These are phyloP conservation scores for Kodamaea jinghongensis DNA, from an alignment of 805 yeast genomes.

Conservation along the genomic window DNA sequence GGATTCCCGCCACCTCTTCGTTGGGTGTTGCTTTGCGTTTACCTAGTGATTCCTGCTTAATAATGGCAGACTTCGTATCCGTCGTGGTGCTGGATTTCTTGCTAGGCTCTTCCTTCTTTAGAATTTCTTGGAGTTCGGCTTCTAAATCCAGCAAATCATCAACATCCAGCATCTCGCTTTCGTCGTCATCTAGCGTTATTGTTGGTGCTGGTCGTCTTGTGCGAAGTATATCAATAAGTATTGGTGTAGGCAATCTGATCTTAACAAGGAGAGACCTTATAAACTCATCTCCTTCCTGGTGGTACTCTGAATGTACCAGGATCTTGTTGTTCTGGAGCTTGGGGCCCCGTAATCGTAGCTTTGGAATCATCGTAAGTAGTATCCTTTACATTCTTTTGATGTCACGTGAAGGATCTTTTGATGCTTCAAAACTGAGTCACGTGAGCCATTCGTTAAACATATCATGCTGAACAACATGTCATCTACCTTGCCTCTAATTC, in stretches of 20 bases:
- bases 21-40: no score
- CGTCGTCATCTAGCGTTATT: background rate
- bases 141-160: constrained; percentile 9
- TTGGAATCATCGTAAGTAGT: constrained; percentile 10
- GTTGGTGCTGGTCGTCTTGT: no score
- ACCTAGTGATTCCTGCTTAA: no score
- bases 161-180: constrained; percentile 10
- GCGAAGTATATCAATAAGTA: background rate
- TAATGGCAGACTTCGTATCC: no score
- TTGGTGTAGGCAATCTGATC: constrained; percentile 8
- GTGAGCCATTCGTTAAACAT: no score
- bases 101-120: constrained; percentile 8
- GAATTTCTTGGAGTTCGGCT: constrained; percentile 7
- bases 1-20: no score
- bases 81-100: no score
- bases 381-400: no score
- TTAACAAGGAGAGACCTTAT: background rate
- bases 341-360: constrained; percentile 11
- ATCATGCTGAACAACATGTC: no score
- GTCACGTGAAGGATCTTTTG: no score
- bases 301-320: constrained; percentile 4
- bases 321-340: constrained; percentile 8
- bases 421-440: no score
- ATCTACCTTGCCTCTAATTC: no score
- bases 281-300: background rate